A percentile compares a stretch with the other conserved stretches of the same genome.
These are phyloP conservation scores for Yarrowia osloensis DNA, from an alignment of 805 yeast species.

Conservation along the genomic window DNA sequence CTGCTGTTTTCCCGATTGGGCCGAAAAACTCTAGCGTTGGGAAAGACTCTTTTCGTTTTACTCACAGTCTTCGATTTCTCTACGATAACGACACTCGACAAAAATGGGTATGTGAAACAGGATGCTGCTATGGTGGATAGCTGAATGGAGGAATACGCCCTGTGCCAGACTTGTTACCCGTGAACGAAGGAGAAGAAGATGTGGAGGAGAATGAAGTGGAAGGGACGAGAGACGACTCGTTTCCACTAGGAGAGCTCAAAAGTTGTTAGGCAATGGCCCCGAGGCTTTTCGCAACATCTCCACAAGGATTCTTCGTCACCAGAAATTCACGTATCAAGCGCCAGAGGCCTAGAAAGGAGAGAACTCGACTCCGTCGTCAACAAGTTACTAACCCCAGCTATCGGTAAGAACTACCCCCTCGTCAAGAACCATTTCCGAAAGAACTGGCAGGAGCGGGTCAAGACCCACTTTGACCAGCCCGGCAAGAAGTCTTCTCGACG, in stretches of 20 bases:
- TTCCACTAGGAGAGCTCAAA: too few relatives aligned
- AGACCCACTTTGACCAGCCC: slow-evolving; percentile 99
- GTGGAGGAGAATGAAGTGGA: background rate
- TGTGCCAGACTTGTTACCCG: background rate
- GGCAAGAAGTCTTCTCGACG: slow-evolving; percentile 99
- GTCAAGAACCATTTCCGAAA: slow-evolving; percentile 99
- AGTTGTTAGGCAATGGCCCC: too few relatives aligned
- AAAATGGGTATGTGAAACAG: slow-evolving; percentile 25
- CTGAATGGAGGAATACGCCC: background rate
- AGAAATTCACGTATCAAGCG: too few relatives aligned
- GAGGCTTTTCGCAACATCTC: too few relatives aligned
- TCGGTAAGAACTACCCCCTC: slow-evolving; percentile 97
- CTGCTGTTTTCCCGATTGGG: slow-evolving; percentile 28
- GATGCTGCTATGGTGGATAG: background rate
- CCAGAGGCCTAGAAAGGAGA: too few relatives aligned
- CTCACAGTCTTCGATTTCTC: slow-evolving; percentile 29
- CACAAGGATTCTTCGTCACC: too few relatives aligned
- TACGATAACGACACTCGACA: slow-evolving; percentile 31
- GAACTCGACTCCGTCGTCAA: slow-evolving; percentile 70
- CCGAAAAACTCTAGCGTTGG: slow-evolving; percentile 25
- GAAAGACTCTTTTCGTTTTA: slow-evolving; percentile 29
- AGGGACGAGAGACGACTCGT: background rate
- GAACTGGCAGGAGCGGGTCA: slow-evolving; percentile 99
- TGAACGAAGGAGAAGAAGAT: background rate
- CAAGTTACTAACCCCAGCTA: slow-evolving; percentile 76